These are phyloP conservation scores for Colletotrichum gigasporum DNA, from an alignment of 2,329 filamentous ascomycete species.

Conservation along the genomic window DNA sequence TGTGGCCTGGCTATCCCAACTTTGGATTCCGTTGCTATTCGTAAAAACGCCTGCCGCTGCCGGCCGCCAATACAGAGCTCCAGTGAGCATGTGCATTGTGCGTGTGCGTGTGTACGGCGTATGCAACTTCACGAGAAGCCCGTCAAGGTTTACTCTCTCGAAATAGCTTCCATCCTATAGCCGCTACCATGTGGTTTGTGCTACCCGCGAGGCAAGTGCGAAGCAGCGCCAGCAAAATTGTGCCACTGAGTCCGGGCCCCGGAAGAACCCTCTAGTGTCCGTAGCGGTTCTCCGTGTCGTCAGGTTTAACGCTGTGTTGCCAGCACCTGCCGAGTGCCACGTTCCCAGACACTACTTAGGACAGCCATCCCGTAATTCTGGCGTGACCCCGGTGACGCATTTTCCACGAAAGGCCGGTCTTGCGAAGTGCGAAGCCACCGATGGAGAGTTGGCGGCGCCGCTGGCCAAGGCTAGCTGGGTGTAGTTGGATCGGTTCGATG, in stretches of 20 bases:
- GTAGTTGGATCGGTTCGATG: not conserved
- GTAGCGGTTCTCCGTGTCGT: not conserved
- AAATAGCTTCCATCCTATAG: not conserved
- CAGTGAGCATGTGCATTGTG: not conserved
- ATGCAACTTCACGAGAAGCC: not conserved
- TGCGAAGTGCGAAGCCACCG: conserved; percentile 12
- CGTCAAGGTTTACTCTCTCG: not conserved
- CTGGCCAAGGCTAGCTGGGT: not conserved
- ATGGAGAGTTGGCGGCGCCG: not conserved
- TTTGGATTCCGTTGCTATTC: not conserved
- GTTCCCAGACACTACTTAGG: not conserved
- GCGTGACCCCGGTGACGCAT: conserved; percentile 5
- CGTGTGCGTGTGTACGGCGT: not conserved
- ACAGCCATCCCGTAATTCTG: conserved; percentile 9
- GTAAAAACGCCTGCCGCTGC: not conserved
- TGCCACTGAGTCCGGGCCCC: not conserved
- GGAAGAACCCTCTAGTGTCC: too few relatives aligned
- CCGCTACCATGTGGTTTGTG: not conserved
- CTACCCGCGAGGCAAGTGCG: not conserved
- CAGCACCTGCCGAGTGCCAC: conserved; percentile 6
- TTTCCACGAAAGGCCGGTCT: conserved; percentile 20
- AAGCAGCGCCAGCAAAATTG: not conserved
- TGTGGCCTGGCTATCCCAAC: not conserved
- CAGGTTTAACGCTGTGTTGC: conserved; percentile 2
- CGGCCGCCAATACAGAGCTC: not conserved